Percentiles rank a stretch among this genome's conserved stretches.
These are phyloP conservation scores for Domatiomyces globalis DNA, from an alignment of 2,329 filamentous ascomycete species.

Conservation along the genomic window DNA sequence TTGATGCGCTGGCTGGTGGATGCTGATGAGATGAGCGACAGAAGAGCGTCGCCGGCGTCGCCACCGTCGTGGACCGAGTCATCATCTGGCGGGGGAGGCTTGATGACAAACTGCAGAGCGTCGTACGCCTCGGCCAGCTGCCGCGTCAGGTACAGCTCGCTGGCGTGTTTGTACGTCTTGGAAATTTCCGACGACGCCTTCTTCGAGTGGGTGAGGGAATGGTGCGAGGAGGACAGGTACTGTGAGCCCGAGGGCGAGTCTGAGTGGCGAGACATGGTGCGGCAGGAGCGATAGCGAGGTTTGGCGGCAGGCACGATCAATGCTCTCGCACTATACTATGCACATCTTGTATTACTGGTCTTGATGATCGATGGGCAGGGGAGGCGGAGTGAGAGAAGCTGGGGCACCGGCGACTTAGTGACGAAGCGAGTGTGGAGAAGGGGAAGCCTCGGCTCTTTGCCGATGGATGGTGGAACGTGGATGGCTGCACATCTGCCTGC, in stretches of 20 bases:
- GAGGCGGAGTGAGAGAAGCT: not conserved
- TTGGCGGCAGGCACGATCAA: not conserved
- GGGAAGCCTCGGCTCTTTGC: not conserved
- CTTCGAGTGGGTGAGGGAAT: slow-evolving; percentile 50
- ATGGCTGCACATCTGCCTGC: no score
- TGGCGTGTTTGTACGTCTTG: slow-evolving; percentile 86
- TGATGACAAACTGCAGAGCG: slow-evolving; percentile 70
- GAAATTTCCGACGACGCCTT: slow-evolving; percentile 51
- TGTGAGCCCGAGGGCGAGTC: slow-evolving; percentile 34
- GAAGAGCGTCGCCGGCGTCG: slow-evolving; percentile 46
- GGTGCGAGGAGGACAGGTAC: slow-evolving; percentile 52
- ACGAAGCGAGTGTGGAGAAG: not conserved
- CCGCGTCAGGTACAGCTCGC: slow-evolving; percentile 86
- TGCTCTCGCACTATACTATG: not conserved
- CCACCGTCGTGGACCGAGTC: slow-evolving; percentile 33
- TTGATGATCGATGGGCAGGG: not conserved
- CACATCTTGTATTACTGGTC: not conserved
- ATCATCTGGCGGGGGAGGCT: slow-evolving; percentile 26
- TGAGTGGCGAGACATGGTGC: slow-evolving; percentile 18
- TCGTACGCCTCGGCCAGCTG: slow-evolving; percentile 79
- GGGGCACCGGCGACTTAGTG: no score
- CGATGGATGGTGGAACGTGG: no score
- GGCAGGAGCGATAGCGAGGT: not conserved
- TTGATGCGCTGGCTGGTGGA: slow-evolving; percentile 77
- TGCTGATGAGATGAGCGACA: slow-evolving; percentile 48